Evolutionary conservation across 1,139 yeast genomes (phyloP), one percentile per base, ranked within the genome.

Genomic region (Blastobotrys ciferrii): DNA sequence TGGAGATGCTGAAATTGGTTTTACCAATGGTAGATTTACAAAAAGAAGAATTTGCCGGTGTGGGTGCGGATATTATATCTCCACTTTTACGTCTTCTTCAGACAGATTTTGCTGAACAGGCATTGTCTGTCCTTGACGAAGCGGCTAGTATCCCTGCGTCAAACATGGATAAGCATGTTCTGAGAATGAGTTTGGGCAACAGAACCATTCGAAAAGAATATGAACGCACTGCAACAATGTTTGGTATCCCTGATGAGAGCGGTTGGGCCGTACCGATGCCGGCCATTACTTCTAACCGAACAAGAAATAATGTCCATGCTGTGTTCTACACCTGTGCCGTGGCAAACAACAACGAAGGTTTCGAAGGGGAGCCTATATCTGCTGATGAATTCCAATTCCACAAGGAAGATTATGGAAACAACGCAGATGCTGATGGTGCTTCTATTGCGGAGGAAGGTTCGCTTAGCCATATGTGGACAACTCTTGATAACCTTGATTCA

Each of bases 181-280:
- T 94, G 58, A 76, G 97, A 63, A 87, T 92, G 84, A 85, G 95
- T 60, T 76, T 92, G 61, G 97, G 98, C 11, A 88, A 87, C 58
- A 73, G 84, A 14, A 79, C 87, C 2, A 74, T 85, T 60, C 80
- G 84, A 58, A 87, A 85, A 55, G 95, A 87, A 58, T 86, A 84
- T 60, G 96, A 87, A 57, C 82, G 80, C 57, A 84, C 95, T 1
- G 92, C 95, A 0, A 88, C 97, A 0, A 71, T 92, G 48, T 94
- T 89, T 72, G 98, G 98, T 13, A 83, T 91, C 18, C 98, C 98
- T 0, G 96, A 89, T 52, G 96, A 87, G n/a, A 82, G 84, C 62
- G 99, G 99, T 0, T 94, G 99, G 99, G 84, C 97, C 0, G 82
- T 94, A 43, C 95, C 98, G 1, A 85, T 87, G 92, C 96, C 98